Evolutionary conservation across 306 rosid genomes (phyloP).

Genomic region (Prunus salicina): DNA sequence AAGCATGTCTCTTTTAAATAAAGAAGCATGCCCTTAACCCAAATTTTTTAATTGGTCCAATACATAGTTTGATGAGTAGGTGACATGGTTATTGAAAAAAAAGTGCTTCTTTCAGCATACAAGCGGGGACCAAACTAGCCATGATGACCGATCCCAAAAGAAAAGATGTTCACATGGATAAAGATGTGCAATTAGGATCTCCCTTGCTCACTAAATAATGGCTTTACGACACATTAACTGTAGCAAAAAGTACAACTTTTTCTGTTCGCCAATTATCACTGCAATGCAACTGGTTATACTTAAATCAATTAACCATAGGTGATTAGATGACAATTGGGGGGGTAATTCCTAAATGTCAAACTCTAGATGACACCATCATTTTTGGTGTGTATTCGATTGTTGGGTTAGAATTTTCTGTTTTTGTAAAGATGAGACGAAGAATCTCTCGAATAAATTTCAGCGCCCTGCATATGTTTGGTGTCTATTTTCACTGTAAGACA

Average conservation of each 20-base stretch:
- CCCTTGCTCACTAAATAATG: background rate
- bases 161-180: conserved; percentile 9
- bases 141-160: conserved; percentile 11
- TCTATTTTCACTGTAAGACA: background rate
- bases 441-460: background rate
- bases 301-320: background rate
- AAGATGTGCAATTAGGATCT: conserved; percentile 1
- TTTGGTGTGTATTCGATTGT: background rate
- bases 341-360: background rate
- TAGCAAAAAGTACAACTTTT: background rate
- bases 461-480: background rate
- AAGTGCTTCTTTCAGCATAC: background rate
- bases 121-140: conserved; percentile 21
- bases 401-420: background rate
- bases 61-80: background rate
- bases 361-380: background rate
- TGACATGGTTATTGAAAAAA: background rate
- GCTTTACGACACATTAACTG: conserved; percentile 13
- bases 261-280: background rate
- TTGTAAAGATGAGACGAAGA: background rate
- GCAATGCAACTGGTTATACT: background rate
- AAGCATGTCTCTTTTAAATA: background rate
- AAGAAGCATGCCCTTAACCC: background rate
- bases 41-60: background rate
- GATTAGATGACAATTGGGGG: background rate